Base-by-base conservation (phyloP, 352 stramenopile species). In the Phytophthora hybrid region DNA sequence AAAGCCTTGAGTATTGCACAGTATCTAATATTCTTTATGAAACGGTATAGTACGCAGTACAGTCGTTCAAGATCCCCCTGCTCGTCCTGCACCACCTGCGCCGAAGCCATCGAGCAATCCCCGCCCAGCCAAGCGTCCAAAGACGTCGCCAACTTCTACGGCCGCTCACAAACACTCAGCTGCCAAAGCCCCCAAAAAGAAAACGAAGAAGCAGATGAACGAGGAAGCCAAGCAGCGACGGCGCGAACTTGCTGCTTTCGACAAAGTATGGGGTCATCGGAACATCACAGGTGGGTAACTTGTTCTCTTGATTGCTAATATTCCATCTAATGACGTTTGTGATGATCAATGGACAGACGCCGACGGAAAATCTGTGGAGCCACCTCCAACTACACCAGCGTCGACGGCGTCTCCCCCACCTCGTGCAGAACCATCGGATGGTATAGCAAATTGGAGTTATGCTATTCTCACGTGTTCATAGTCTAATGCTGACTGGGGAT, bases 171-270 rank as follows among this genome's bases (percentile, higher is more conserved):
- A 37, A 2, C 5, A 26, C 32, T 14, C 5, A 21, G 8, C 3
- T 23, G 13, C 44, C 18, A 37, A 66, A 16, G 18, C 44, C 16
- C 14, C n/a, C 0, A 51, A 54, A 19, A 67, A 16, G 11, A 47
- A 67, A 21, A 49, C 49, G 11, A 68, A 68, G 34, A 68, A 56
- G 14, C 51, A 61, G 34, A 13, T 68, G 9, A 53, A 18, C 26
- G 34, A 54, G 31, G 51, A 60, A 29, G 49, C 34, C 5, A 21
- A 51, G 6, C 16, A 14, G 4, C 61, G 21, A 19, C 44, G 44
- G 23, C 10, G 29, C 7, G 44, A 44, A 9, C 14, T 66, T 3
- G 41, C 61, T 44, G 61, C 16, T 16, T 61, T 68, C 53, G 61
- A 39, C 16, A 68, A 68, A 8, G 37, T 55, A 13, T 68, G 61